phyloP scores from a whole-genome alignment of 192 early-diverging fungal genomes.

The Backusella mclennaniae region DNA sequence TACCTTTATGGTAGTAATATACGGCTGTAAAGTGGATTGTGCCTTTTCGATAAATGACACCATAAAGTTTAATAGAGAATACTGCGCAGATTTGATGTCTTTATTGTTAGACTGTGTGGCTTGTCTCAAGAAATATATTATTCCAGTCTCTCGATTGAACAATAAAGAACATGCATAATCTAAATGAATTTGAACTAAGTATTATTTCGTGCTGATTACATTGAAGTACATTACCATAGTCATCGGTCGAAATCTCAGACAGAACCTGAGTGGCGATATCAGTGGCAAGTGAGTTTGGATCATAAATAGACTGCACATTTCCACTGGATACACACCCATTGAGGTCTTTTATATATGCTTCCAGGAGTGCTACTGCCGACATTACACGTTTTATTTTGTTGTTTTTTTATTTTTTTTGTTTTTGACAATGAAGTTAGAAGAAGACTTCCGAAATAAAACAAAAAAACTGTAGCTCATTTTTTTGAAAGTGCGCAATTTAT shows the following conservation, averaged over 20 bases:
- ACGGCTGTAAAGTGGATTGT: conserved; percentile 29
- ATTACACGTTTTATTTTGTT: not conserved
- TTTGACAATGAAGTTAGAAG: not conserved
- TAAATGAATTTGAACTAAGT: conserved; percentile 7
- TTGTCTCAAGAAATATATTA: conserved; percentile 39
- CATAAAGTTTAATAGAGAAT: conserved; percentile 45
- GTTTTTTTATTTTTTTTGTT: not conserved
- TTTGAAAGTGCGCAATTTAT: no score
- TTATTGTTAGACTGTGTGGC: conserved; percentile 31
- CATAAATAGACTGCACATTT: not conserved
- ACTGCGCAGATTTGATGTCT: conserved; percentile 24
- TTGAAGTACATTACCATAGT: conserved; percentile 19
- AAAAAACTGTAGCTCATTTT: no score
- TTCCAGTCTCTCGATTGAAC: conserved; percentile 42
- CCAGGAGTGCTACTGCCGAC: conserved; percentile 6
- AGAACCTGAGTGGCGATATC: conserved; percentile 22
- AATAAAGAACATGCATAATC: conserved; percentile 46
- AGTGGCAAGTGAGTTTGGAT: conserved; percentile 6
- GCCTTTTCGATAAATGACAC: conserved; percentile 39
- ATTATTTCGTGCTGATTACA: not conserved
- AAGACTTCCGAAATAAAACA: no score
- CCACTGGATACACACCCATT: not conserved
- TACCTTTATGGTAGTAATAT: conserved; percentile 42
- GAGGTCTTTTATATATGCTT: conserved; percentile 14
- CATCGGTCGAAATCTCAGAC: conserved; percentile 24